Conservation (phyloP, 2,329 filamentous ascomycete genomes). For the Alternaria gansuensis region DNA sequence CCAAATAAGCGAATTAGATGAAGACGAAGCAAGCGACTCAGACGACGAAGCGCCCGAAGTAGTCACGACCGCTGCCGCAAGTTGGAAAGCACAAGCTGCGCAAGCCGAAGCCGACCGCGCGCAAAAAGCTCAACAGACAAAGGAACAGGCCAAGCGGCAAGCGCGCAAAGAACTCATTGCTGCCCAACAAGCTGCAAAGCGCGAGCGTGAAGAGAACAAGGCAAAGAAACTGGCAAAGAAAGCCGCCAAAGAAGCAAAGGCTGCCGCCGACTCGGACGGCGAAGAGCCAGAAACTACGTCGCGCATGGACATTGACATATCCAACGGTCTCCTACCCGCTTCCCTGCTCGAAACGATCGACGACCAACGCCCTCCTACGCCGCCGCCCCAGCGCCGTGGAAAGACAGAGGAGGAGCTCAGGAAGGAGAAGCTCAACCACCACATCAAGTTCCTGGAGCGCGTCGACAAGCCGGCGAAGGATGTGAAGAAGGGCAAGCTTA, state of each 20-base stretch:
- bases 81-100: conserved; percentile 39
- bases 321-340: conserved; percentile 62
- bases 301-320: conserved; percentile 39
- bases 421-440: conserved; percentile 58
- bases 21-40: conserved; percentile 45
- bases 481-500: conserved; percentile 59
- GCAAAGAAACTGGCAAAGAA: conserved; percentile 41
- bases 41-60: conserved; percentile 54
- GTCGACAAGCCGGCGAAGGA: conserved; percentile 61
- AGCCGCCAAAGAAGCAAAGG: conserved; percentile 25
- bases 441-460: conserved; percentile 60
- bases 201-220: conserved; percentile 42
- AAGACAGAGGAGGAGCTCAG: conserved; percentile 45
- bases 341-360: conserved; percentile 61
- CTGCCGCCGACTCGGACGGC: conserved; percentile 14
- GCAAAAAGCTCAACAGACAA: conserved; percentile 40
- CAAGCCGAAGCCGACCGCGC: conserved; percentile 46
- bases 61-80: conserved; percentile 45
- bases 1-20: conserved; percentile 22
- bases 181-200: conserved; percentile 47
- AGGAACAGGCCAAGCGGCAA: conserved; percentile 38
- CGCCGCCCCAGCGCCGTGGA: conserved; percentile 45
- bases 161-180: conserved; percentile 46
- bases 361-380: conserved; percentile 56
- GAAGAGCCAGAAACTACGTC: conserved; percentile 14